Evolutionary conservation across 139 green algal genomes (phyloP), one percentile per base, ranked within the genome.

Genomic region (Tetradesmus obliquus): DNA sequence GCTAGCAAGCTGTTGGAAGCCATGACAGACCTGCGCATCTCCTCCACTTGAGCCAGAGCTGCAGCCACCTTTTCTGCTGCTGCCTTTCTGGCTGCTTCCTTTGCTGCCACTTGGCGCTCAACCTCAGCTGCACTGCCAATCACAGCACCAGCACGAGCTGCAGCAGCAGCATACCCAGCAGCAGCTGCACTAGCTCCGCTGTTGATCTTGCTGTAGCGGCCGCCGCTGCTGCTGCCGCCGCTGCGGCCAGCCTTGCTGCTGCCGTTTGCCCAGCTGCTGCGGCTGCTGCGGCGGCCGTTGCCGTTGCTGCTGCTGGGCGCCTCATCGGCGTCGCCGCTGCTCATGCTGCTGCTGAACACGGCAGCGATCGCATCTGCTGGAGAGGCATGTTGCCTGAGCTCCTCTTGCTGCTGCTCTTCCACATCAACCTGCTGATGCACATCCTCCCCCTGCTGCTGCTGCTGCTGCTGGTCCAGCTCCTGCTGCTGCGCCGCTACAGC

Each of bases 61-160:
- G 55, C 86, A 17, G 86, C 86, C 71, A 90, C 86, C 24, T 84
- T 83, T 8, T 90, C 86, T 72, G 86, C 86, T 71, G 86, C 86
- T 57, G 86, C 86, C 20, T 62, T n/a, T 3, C 86, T 54, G 55
- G 86, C 86, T 55, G 86, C 86, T 17, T 90, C 86, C 20, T 90
- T 90, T 8, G 71, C 53, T 4, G 69, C 86, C 20, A 90, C 66
- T 76, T 76, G 66, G n/a, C 13, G 66, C 5, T 76, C 66, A 8
- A 76, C 66, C 66, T 76, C 66, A 24, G 17, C 66, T 76, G 66
- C 66, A 76, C 5, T 76, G 66, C 66, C 15, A 24, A 76, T 24
- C 66, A 76, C 66, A n/a, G 15, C 71, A 69, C 20, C 54, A 55
- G 71, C 3, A 20, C 53, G 24, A 20, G 19, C 76, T 72, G 17